Conservation (phyloP, 805 yeast genomes). For the Candida namnaoensis region DNA sequence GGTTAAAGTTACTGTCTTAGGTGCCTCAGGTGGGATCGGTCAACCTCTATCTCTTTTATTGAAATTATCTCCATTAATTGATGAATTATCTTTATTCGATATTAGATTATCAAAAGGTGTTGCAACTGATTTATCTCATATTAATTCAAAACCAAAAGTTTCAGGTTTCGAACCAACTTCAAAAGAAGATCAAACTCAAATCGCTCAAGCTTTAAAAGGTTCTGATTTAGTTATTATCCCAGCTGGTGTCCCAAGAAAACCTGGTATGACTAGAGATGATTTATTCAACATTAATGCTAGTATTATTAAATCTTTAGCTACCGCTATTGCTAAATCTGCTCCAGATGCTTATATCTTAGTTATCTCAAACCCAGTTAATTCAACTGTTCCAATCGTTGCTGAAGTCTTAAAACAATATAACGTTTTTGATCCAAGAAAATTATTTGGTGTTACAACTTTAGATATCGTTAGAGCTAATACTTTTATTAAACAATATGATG, state of each 20-base stretch:
- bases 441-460: constrained; percentile 85
- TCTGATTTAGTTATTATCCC: constrained; percentile 49
- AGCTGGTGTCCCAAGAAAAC: constrained; percentile 90
- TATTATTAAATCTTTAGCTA: constrained; percentile 66
- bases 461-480: constrained; percentile 86
- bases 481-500: constrained; percentile 53
- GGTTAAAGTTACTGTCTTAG: constrained; percentile 72
- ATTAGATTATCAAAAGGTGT: constrained; percentile 83
- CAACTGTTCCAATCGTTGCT: constrained; percentile 84
- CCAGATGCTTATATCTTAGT: constrained; percentile 74
- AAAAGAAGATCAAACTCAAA: constrained; percentile 40
- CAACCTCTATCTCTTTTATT: constrained; percentile 82
- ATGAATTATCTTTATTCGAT: constrained; percentile 72
- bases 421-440: constrained; percentile 59
- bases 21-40: constrained; percentile 95
- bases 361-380: constrained; percentile 91
- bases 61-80: constrained; percentile 56
- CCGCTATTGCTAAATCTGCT: constrained; percentile 61
- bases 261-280: constrained; percentile 92
- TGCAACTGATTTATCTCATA: constrained; percentile 81
- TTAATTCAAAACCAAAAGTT: constrained; percentile 58
- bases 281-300: constrained; percentile 78
- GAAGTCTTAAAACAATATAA: constrained; percentile 65
- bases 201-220: constrained; percentile 36
- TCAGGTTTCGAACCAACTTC: constrained; percentile 48